phyloP scores from a whole-genome alignment of 345 rosid species.

The rapeseed (Brassica napus) region Da-Ae NC_063446.1:588501-589000 shows the following conservation, averaged over 20 bases:
- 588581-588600: not conserved
- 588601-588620: not conserved
- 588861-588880: constrained; percentile 5
- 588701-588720: not conserved
- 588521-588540: constrained; percentile 6
- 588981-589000: constrained; percentile 34
- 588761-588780: not conserved
- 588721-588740: not conserved
- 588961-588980: constrained; percentile 43
- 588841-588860: not conserved
- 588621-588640: not conserved
- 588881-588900: constrained; percentile 33
- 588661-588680: not conserved
- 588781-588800: not conserved
- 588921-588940: constrained; percentile 46
- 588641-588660: not conserved
- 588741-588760: not conserved
- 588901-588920: constrained; percentile 49
- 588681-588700: not conserved
- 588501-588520: not conserved
- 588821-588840: constrained; percentile 24
- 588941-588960: constrained; percentile 46
- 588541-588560: not conserved
- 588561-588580: not conserved
- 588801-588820: constrained; percentile 13